A percentile compares a stretch with the other conserved stretches of the same genome.
phyloP scores from a whole-genome alignment of 2,329 filamentous ascomycete species.

The Cordyceps cicadae region DNA sequence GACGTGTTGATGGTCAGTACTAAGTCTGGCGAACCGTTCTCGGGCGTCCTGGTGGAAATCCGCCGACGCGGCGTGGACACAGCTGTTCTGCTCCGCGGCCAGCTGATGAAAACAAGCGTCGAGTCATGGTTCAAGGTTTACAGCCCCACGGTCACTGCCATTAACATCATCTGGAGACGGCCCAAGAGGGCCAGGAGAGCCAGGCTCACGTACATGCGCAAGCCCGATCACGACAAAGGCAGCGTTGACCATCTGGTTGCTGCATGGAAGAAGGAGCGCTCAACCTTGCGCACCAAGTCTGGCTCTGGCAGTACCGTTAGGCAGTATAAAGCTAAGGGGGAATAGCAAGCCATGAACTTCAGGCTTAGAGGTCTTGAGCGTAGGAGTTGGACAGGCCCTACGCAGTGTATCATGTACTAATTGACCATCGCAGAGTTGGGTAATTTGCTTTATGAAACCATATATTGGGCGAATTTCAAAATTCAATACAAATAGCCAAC shows the following conservation, averaged over 20 bases:
- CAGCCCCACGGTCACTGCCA: conserved; percentile 77
- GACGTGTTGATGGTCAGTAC: conserved; percentile 88
- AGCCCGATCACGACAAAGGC: conserved; percentile 80
- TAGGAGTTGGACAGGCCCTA: conserved; percentile 20
- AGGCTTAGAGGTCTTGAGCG: conserved; percentile 6
- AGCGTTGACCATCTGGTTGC: conserved; percentile 72
- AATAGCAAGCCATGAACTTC: conserved; percentile 11
- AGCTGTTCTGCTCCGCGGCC: conserved; percentile 75
- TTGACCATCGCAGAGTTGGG: conserved; percentile 1
- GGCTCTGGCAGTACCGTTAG: conserved; percentile 20
- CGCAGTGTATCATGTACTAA: conserved; percentile 13
- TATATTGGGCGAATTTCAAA: no score
- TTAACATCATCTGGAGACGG: conserved; percentile 86
- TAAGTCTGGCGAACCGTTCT: conserved; percentile 73
- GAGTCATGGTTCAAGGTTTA: conserved; percentile 99
- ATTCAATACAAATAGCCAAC: no score
- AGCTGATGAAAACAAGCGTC: conserved; percentile 77
- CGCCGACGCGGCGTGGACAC: conserved; percentile 83
- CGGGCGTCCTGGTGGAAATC: conserved; percentile 81
- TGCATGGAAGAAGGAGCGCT: conserved; percentile 39
- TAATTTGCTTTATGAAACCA: no score
- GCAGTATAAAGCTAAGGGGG: conserved; percentile 15
- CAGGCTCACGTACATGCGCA: conserved; percentile 81
- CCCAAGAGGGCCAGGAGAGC: conserved; percentile 80
- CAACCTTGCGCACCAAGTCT: conserved; percentile 29